Evolutionary conservation across 2,329 filamentous ascomycete genomes (phyloP), one percentile per base, ranked within the genome.

Genomic region (Emericellopsis cladophorae): DNA sequence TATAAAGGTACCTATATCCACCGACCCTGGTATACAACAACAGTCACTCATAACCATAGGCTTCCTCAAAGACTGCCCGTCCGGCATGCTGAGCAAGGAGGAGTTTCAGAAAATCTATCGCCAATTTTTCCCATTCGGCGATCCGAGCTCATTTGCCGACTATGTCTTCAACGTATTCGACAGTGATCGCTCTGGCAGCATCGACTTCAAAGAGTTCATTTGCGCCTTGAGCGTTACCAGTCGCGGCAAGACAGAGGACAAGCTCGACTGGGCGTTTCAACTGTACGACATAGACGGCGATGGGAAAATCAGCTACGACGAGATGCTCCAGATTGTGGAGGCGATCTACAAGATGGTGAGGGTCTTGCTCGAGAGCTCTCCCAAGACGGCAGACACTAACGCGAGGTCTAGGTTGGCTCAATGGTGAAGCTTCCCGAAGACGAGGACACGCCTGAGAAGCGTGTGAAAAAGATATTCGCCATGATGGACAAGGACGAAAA

Each of bases 401-500:
- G n/a, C 31, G 29, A 15, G 12, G 22, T 22, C 14, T 50, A 95
- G 89, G 89, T 95, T 55, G 92, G 92, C 49, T 95, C 89, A 40
- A 98, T 98, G 92, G 92, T 98, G 54, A 96, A 96, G 65, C 74
- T 98, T 36, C 92, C 92, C 40, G 88, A 95, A 63, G 92, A 98
- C 66, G 92, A 98, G 69, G 90, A 98, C 66, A 98, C 92, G 43
- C 92, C 92, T 15, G 90, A 96, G 72, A 98, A 98, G 72, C 83
- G 92, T 48, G 92, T 98, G 47, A 80, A 74, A 64, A 98, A 98
- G 73, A 96, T 98, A 62, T 98, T 98, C 73, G 76, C 83, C 55
- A 96, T 96, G 92, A 98, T 98, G 92, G 92, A 98, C 72, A 98
- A 98, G 74, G 92, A 98, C 61, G 90, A 96, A 68, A 96, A 96